These are phyloP conservation scores for Globisporangium uncinulatum DNA, from an alignment of 352 stramenopile species.

Conservation along the genomic window DNA sequence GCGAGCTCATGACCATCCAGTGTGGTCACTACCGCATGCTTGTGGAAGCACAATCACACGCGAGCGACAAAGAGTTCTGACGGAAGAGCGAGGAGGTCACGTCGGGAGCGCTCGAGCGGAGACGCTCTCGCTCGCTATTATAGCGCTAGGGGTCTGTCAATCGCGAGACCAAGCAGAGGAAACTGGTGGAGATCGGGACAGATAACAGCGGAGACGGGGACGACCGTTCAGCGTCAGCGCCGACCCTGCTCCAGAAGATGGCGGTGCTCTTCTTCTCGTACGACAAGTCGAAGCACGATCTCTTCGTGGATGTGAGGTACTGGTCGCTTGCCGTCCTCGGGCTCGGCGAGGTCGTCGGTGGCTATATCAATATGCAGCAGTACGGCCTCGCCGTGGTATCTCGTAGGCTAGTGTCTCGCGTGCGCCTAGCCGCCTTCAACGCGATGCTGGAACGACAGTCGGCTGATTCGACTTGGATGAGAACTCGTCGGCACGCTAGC, in stretches of 20 bases:
- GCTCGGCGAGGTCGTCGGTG: conserved; percentile 29
- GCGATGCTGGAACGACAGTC: conserved; percentile 69
- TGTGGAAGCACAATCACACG: conserved; percentile 14
- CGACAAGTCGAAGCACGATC: conserved; percentile 24
- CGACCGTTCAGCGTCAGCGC: no score
- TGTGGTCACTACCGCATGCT: conserved; percentile 40
- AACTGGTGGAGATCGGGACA: no score
- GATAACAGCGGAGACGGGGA: no score
- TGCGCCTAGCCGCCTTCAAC: conserved; percentile 35
- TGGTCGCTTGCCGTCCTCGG: conserved; percentile 26
- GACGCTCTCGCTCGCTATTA: no score
- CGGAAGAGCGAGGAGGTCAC: no score
- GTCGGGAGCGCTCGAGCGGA: conserved; percentile 15
- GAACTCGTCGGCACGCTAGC: conserved; percentile 58
- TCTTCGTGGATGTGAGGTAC: conserved; percentile 27
- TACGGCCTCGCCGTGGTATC: conserved; percentile 52
- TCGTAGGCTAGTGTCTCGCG: conserved; percentile 34
- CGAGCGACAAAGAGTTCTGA: conserved; percentile 8
- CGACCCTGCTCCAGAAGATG: conserved; percentile 44
- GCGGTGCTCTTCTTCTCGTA: conserved; percentile 43
- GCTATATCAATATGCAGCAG: conserved; percentile 34
- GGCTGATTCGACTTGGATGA: conserved; percentile 63
- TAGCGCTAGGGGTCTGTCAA: no score
- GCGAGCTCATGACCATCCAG: conserved; percentile 69
- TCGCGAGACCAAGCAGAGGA: no score